phyloP scores from a whole-genome alignment of 2,329 filamentous ascomycete genomes.

The Aplosporella prunicola region DNA sequence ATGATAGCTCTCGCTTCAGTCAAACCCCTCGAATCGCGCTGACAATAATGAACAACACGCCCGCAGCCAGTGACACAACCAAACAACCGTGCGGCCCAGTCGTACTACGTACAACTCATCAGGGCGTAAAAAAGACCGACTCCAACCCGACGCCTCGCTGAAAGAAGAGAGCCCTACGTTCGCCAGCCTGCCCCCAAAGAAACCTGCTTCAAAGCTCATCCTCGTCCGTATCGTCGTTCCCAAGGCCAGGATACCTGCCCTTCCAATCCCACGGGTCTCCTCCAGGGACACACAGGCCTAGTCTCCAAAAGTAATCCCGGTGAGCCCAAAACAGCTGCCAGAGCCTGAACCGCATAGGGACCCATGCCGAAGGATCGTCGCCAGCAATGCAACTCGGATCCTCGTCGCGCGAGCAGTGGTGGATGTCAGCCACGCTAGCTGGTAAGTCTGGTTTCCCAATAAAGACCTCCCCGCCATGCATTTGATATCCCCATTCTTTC shows the following conservation, averaged over 20 bases:
- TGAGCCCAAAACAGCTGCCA: conserved; percentile 93
- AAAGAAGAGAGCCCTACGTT: too few relatives aligned
- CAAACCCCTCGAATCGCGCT: too few relatives aligned
- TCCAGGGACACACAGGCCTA: conserved; percentile 81
- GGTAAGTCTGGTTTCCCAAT: conserved; percentile 65
- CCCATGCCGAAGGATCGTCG: conserved; percentile 12
- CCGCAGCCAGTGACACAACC: too few relatives aligned
- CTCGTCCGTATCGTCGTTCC: conserved; percentile 13
- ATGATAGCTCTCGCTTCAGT: too few relatives aligned
- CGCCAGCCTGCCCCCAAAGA: too few relatives aligned
- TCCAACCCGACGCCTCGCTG: too few relatives aligned
- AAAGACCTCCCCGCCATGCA: conserved; percentile 81
- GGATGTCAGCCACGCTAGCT: conserved; percentile 59
- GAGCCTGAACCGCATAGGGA: conserved; percentile 57
- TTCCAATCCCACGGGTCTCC: conserved; percentile 62
- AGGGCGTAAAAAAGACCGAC: too few relatives aligned
- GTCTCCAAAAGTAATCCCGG: conserved; percentile 90
- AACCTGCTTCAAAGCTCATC: conserved; percentile 6
- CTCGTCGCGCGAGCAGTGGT: conserved; percentile 58
- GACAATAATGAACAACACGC: too few relatives aligned
- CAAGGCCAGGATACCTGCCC: conserved; percentile 31
- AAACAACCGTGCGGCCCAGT: too few relatives aligned
- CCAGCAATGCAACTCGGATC: conserved; percentile 65
- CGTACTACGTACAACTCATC: too few relatives aligned
- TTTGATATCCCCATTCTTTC: conserved; percentile 75